phyloP scores from a whole-genome alignment of 352 stramenopile genomes.

The Phytophthora idaei region DNA sequence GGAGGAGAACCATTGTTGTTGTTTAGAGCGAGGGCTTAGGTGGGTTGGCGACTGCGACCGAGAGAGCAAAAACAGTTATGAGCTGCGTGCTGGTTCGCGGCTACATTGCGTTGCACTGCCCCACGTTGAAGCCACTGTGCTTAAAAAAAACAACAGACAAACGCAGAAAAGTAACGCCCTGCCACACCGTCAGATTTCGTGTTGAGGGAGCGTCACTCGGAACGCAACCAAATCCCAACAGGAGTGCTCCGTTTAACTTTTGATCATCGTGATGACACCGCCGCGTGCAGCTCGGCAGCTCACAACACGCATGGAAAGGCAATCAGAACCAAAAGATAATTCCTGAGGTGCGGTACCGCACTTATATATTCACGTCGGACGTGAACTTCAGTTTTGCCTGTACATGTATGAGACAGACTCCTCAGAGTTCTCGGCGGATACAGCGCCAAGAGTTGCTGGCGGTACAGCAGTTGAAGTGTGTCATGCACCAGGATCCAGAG shows the following conservation, averaged over 20 bases:
- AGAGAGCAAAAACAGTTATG: slow-evolving; percentile 26
- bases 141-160: slow-evolving; percentile 10
- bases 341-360: slow-evolving; percentile 14
- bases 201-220: slow-evolving; percentile 26
- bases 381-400: neutral
- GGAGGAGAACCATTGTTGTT: slow-evolving; percentile 4
- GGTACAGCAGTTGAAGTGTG: too few relatives aligned
- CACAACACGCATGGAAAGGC: neutral
- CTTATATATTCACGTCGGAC: slow-evolving; percentile 10
- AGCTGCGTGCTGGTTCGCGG: slow-evolving; percentile 1
- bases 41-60: neutral
- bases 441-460: too few relatives aligned
- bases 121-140: slow-evolving; percentile 13
- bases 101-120: neutral
- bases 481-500: neutral
- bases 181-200: slow-evolving; percentile 18
- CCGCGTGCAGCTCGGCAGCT: slow-evolving; percentile 17
- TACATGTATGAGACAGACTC: too few relatives aligned
- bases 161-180: slow-evolving; percentile 21
- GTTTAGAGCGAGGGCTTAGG: neutral
- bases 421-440: too few relatives aligned
- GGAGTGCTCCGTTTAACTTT: slow-evolving; percentile 14
- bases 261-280: slow-evolving; percentile 16
- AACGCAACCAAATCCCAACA: slow-evolving; percentile 34
- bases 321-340: slow-evolving; percentile 1